Evolutionary conservation across 2,329 filamentous ascomycete species (phyloP), one percentile per base, ranked within the genome.

Genomic region (Camillea tinctor): DNA sequence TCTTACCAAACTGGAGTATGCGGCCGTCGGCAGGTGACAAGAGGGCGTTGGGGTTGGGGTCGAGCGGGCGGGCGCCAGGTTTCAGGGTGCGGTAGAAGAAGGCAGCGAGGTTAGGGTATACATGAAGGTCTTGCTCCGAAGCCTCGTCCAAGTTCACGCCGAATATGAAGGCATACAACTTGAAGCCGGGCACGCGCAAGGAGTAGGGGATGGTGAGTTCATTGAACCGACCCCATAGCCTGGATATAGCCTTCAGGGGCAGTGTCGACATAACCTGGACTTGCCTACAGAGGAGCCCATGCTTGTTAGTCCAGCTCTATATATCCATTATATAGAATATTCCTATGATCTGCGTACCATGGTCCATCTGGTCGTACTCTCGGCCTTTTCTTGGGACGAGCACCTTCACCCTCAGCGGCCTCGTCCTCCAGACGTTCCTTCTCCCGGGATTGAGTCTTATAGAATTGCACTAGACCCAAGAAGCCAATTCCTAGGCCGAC

Each of bases 1-100:
- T 97, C 68, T 88, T 88, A 11, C 95, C 95, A 68, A 93, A 97
- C 70, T 98, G 94, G 23, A 99, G 84, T 52, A 99, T 84, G 64
- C 90, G 90, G 52, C 95, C 95, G 74, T 99, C 95, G 4, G 95
- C 87, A 1, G 95, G 96, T 0, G 92, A 95, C 7, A 98, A 79
- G 4, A 99, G 79, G 9, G 92, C 90, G 70, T 91, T 89, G 1
- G 86, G 84, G 67, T 94, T 87, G 1, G 91, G 86, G 71, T 98
- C 92, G 15, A 99, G 81, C 1, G 93, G 93, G 23, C 95, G 88
- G 13, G 84, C 87, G 36, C 93, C 94, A 5, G 94, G 92, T 75
- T 97, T 98, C 61, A 99, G 82, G 1, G 88, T 92, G 63, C 95
- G 92, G 76, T 98, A 99, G 81, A 99, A 99, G 82, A 99, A 99